Percentiles rank a stretch among this genome's conserved stretches.
Conservation (phyloP, 1,284 basidiomycete species). For the Tilletia indica region DNA sequence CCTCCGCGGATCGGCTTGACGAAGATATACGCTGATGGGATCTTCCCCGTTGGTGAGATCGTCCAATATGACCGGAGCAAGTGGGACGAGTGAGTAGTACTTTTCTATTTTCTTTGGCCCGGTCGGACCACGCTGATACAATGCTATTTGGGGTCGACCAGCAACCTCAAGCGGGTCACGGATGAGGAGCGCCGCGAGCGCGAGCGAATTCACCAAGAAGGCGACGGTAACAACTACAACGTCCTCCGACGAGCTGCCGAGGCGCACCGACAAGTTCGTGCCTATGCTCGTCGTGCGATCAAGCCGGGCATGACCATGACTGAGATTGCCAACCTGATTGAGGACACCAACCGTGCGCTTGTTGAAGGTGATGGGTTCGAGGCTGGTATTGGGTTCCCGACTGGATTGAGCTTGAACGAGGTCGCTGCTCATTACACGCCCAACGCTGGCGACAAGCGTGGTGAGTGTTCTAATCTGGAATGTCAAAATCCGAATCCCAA, state of each 20-base stretch:
- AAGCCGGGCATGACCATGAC: constrained; percentile 92
- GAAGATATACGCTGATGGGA: constrained; percentile 81
- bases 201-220: constrained; percentile 63
- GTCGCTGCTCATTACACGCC: constrained; percentile 97
- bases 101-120: too few relatives aligned
- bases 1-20: constrained; percentile 88
- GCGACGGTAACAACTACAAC: constrained; percentile 67
- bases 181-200: constrained; percentile 84
- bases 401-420: constrained; percentile 87
- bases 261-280: constrained; percentile 84
- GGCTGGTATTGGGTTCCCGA: constrained; percentile 91
- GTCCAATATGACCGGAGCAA: constrained; percentile 70
- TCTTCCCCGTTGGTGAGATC: constrained; percentile 87
- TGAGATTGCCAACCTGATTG: constrained; percentile 89
- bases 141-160: background rate
- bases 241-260: constrained; percentile 87
- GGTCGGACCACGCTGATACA: too few relatives aligned
- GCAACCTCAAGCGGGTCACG: constrained; percentile 70
- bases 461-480: constrained; percentile 59
- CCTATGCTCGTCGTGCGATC: constrained; percentile 76
- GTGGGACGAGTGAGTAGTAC: constrained; percentile 66
- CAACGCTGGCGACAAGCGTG: constrained; percentile 84
- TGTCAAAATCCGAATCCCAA: too few relatives aligned
- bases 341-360: constrained; percentile 71
- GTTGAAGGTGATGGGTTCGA: constrained; percentile 81